These are phyloP conservation scores for Vaccinium darrowii DNA, from an alignment of 148 eudicot species.

Conservation along the genomic window DNA sequence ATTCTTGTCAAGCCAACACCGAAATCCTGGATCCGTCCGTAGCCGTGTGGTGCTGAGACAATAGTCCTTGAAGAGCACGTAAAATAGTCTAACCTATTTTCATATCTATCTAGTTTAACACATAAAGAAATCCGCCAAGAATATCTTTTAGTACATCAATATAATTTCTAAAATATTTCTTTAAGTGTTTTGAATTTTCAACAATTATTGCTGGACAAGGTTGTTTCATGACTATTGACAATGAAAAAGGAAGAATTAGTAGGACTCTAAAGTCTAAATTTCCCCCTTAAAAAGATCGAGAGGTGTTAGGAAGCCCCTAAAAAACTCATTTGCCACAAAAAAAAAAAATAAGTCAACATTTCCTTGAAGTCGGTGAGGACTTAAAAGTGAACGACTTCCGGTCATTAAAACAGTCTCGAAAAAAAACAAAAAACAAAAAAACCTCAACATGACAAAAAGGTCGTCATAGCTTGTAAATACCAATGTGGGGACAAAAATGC, in stretches of 20 bases:
- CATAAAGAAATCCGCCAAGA: not conserved
- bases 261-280: not conserved
- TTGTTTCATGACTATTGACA: not conserved
- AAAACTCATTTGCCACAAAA: not conserved
- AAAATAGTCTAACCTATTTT: not conserved
- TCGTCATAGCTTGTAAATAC: not conserved
- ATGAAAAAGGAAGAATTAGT: not conserved
- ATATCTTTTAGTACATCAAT: not conserved
- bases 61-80: not conserved
- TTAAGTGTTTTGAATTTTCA: not conserved
- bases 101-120: not conserved
- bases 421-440: no score
- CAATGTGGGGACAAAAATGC: constrained; percentile 9
- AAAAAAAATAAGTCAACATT: not conserved
- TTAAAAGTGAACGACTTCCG: not conserved
- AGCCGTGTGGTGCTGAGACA: not conserved
- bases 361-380: not conserved
- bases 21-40: not conserved
- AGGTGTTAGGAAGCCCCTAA: no score
- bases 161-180: not conserved
- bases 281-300: not conserved
- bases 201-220: not conserved
- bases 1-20: not conserved
- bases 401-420: not conserved
- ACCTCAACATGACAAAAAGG: not conserved